Conservation (phyloP, 1,284 basidiomycete species). For the Ustilago trichophora region DNA sequence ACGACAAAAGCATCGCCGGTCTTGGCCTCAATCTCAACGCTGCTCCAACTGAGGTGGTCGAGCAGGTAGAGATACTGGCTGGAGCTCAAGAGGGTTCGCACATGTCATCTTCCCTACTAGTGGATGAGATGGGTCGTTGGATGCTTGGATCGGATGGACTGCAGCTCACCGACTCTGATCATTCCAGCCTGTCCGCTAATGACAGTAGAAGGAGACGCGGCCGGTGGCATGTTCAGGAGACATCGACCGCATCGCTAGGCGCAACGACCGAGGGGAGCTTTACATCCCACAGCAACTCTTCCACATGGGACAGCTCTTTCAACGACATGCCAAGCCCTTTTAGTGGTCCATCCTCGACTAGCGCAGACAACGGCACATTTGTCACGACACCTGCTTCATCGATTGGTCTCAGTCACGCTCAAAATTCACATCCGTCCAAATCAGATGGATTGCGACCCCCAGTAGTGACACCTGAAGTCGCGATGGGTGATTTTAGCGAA, state of each 20-base stretch:
- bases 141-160: neutral
- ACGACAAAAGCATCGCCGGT: too few species aligned
- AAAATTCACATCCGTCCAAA: too few species aligned
- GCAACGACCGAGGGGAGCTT: constrained; percentile 15
- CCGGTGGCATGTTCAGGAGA: constrained; percentile 3
- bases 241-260: constrained; percentile 13
- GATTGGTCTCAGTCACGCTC: constrained; percentile 2
- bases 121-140: constrained; percentile 36
- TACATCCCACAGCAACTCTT: constrained; percentile 9
- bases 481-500: constrained; percentile 37
- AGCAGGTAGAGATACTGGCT: neutral
- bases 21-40: constrained; percentile 12
- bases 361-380: neutral
- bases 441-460: neutral
- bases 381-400: constrained; percentile 16
- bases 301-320: constrained; percentile 25
- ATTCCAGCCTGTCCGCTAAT: neutral
- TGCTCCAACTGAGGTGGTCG: neutral
- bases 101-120: neutral
- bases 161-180: neutral
- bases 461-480: constrained; percentile 9
- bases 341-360: neutral
- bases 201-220: neutral
- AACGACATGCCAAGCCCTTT: constrained; percentile 3
- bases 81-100: neutral